These are phyloP conservation scores for Geosmithia flava DNA, from an alignment of 2,329 filamentous ascomycete genomes.

Conservation along the genomic window DNA sequence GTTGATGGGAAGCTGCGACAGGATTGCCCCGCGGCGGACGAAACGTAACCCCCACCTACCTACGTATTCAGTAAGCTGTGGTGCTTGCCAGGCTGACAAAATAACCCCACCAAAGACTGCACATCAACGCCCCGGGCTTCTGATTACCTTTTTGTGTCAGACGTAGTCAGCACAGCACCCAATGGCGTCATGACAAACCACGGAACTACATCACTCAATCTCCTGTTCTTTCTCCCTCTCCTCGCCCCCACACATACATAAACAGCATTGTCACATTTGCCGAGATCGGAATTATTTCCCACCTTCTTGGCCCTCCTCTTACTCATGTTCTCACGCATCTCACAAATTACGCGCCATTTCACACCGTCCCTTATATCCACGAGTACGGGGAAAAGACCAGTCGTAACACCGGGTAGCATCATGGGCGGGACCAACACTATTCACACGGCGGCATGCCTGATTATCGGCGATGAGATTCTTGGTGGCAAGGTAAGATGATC, in stretches of 20 bases:
- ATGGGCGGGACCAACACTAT: slow-evolving; percentile 51
- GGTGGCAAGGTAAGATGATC: slow-evolving; percentile 66
- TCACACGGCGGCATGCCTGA: slow-evolving; percentile 79
- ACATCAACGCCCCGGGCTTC: background rate
- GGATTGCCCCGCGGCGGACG: background rate
- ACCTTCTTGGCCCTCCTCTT: background rate
- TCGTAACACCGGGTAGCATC: slow-evolving; percentile 20
- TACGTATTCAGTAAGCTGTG: background rate
- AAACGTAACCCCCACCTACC: background rate
- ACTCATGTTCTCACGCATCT: slow-evolving; percentile 67
- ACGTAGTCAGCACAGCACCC: background rate
- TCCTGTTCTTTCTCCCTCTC: background rate
- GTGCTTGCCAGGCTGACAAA: background rate
- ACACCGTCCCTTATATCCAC: slow-evolving; percentile 13
- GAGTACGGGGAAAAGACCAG: slow-evolving; percentile 17
- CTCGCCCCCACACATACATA: background rate
- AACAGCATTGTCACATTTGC: background rate
- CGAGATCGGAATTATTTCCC: background rate
- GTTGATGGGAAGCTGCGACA: no score
- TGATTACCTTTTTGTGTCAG: background rate
- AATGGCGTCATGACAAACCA: background rate
- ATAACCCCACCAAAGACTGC: background rate
- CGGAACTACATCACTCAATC: background rate
- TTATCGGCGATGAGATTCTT: slow-evolving; percentile 95
- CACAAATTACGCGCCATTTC: slow-evolving; percentile 62